These are phyloP conservation scores for Aspergillus flavus DNA, from an alignment of 2,329 filamentous ascomycete species.

Conservation along the genomic window DNA sequence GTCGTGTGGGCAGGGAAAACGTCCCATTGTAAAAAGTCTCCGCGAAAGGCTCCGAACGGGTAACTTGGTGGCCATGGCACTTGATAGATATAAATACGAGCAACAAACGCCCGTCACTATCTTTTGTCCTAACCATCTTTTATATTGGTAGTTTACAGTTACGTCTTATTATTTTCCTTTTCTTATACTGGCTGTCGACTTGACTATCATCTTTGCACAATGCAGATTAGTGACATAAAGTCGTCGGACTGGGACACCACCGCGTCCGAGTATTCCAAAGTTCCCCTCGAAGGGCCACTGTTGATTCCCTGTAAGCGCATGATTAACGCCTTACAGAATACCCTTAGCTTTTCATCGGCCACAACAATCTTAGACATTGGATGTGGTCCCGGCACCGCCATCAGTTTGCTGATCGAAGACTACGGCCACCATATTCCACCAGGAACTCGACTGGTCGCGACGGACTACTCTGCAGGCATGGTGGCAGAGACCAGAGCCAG, in stretches of 20 bases:
- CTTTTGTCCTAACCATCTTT: not conserved
- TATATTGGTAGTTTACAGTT: too few relatives aligned
- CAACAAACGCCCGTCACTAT: rapidly evolving
- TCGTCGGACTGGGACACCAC: not conserved
- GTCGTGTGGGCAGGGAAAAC: not conserved
- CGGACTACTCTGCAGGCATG: not conserved
- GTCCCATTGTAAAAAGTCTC: not conserved
- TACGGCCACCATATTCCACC: not conserved
- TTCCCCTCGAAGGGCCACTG: not conserved
- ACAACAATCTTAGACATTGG: not conserved
- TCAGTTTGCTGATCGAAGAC: not conserved
- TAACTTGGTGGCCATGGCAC: not conserved
- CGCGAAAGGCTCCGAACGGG: not conserved
- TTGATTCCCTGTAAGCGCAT: not conserved
- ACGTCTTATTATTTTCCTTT: not conserved
- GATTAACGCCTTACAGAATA: not conserved
- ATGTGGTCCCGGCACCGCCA: not conserved
- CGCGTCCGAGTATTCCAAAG: not conserved
- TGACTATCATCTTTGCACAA: not conserved
- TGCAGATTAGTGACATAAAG: not conserved
- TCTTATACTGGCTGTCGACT: not conserved
- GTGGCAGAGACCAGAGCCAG: not conserved
- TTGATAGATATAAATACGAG: not conserved
- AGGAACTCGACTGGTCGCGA: not conserved
- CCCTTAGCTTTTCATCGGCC: not conserved